These are phyloP conservation scores for Pythium brassicae DNA, from an alignment of 352 stramenopile genomes.

Conservation along the genomic window DNA sequence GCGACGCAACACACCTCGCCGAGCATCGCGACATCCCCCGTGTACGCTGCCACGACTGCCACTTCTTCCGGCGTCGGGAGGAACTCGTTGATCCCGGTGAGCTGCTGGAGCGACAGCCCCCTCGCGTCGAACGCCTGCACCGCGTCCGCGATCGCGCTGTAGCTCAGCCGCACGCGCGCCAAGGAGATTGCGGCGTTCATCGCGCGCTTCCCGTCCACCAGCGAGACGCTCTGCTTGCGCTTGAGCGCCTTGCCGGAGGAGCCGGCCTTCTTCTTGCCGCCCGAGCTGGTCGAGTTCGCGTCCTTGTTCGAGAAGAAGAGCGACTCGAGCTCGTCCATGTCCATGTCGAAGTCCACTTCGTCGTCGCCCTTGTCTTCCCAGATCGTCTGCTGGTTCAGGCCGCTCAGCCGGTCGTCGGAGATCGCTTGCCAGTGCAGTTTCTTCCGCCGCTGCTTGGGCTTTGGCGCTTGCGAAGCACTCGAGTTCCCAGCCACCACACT, in stretches of 20 bases:
- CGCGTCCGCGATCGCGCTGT: slow-evolving; percentile 80
- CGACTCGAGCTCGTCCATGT: slow-evolving; percentile 85
- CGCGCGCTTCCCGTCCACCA: slow-evolving; percentile 95
- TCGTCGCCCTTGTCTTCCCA: slow-evolving; percentile 81
- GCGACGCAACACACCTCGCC: slow-evolving; percentile 58
- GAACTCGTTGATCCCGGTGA: slow-evolving; percentile 91
- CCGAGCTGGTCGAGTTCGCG: slow-evolving; percentile 11
- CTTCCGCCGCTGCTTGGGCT: slow-evolving; percentile 51
- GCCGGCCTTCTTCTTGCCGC: slow-evolving; percentile 44
- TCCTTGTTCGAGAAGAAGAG: slow-evolving; percentile 79
- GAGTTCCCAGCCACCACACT: slow-evolving; percentile 6
- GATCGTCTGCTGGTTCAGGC: slow-evolving; percentile 66
- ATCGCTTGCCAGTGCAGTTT: slow-evolving; percentile 90
- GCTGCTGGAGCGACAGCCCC: slow-evolving; percentile 61
- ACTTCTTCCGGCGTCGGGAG: slow-evolving; percentile 93
- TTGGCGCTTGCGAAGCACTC: neutral
- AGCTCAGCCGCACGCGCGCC: slow-evolving; percentile 91
- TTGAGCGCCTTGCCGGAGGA: slow-evolving; percentile 37
- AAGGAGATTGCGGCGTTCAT: slow-evolving; percentile 98
- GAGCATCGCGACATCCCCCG: slow-evolving; percentile 51
- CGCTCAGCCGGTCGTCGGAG: slow-evolving; percentile 74
- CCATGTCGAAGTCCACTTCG: slow-evolving; percentile 65
- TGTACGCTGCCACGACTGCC: slow-evolving; percentile 74
- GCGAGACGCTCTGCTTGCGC: slow-evolving; percentile 78
- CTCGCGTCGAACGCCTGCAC: slow-evolving; percentile 65